Evolutionary conservation across 2,329 filamentous ascomycete genomes (phyloP).

Genomic region (Pseudogymnoascus sp.): DNA sequence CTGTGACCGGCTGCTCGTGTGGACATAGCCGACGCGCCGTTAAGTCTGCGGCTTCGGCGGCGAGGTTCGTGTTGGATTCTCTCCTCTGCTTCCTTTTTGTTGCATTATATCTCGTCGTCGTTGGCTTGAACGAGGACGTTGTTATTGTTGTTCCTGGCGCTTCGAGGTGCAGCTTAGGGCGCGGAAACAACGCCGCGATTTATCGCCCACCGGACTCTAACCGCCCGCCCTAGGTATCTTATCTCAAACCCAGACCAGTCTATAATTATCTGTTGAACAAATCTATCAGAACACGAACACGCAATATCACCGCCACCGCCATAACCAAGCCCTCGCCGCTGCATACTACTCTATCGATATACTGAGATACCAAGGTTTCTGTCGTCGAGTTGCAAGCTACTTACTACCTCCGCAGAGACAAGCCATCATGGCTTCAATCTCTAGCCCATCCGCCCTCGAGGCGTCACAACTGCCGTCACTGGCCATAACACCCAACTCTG

Average conservation of each 20-base stretch:
- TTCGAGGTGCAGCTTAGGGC: not conserved
- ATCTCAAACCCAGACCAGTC: slow-evolving; percentile 1
- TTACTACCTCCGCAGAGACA: not conserved
- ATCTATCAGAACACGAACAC: slow-evolving; percentile 1
- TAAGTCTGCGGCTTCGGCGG: not conserved
- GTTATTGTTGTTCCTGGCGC: not conserved
- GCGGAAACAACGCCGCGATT: not conserved
- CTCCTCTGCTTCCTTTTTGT: not conserved
- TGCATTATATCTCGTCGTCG: not conserved
- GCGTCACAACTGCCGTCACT: not conserved
- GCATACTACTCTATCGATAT: not conserved
- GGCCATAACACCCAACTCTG: not conserved
- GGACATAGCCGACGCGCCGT: not conserved
- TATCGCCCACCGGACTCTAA: not conserved
- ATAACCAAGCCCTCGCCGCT: not conserved
- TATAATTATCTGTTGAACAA: not conserved
- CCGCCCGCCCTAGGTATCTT: not conserved
- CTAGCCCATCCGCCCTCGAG: not conserved
- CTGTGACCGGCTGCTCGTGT: not conserved
- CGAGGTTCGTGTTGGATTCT: not conserved
- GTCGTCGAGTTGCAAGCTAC: not conserved
- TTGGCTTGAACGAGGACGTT: not conserved
- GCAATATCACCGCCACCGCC: not conserved
- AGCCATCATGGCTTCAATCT: slow-evolving; percentile 1
- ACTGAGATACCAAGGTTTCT: not conserved